phyloP scores from a whole-genome alignment of 495 filamentous ascomycete genomes.

The Talaromyces proteolyticus region DNA sequence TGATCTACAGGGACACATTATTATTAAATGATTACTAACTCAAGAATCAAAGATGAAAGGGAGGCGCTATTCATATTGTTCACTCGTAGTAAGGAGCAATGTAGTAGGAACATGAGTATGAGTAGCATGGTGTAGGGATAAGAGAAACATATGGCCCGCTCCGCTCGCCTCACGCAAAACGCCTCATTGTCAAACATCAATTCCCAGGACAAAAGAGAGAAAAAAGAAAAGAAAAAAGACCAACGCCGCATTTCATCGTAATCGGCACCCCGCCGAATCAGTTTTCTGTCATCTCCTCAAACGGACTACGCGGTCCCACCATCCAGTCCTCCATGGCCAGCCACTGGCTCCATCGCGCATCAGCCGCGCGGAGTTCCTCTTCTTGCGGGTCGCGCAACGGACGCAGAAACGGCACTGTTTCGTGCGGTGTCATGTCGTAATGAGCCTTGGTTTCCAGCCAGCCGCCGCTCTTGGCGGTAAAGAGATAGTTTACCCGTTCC shows the following conservation, averaged over 20 bases:
- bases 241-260: neutral
- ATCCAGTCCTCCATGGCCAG: conserved; percentile 97
- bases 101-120: no score
- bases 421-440: conserved; percentile 76
- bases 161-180: no score
- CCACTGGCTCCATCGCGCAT: conserved; percentile 81
- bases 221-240: conserved; percentile 15
- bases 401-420: conserved; percentile 77
- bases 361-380: conserved; percentile 74
- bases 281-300: conserved; percentile 2
- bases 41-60: no score
- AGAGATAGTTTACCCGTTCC: conserved; percentile 88
- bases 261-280: neutral
- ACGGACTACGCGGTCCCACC: conserved; percentile 62
- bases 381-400: conserved; percentile 67
- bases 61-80: no score
- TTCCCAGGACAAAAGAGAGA: no score
- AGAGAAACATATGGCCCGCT: no score
- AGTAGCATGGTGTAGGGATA: no score
- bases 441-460: conserved; percentile 81
- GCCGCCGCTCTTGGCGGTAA: conserved; percentile 88
- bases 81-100: no score
- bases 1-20: no score
- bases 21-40: no score
- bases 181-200: no score